These are phyloP conservation scores for Phyllosticta citriasiana DNA, from an alignment of 2,329 filamentous ascomycete genomes.

Conservation along the genomic window DNA sequence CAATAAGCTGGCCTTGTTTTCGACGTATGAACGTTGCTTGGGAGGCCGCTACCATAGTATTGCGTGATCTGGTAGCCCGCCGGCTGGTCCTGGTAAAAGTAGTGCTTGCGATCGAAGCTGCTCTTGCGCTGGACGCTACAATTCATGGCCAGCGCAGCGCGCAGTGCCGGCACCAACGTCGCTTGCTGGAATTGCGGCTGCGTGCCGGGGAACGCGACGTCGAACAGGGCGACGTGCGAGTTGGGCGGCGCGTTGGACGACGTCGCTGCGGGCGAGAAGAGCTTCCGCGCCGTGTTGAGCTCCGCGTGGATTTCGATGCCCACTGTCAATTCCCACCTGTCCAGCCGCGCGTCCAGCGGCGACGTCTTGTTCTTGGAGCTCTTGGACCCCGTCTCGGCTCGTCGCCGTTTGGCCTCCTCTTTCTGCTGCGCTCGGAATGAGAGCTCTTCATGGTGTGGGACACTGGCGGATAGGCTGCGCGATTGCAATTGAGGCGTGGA, in stretches of 20 bases:
- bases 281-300: slow-evolving; percentile 76
- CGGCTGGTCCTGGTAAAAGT: slow-evolving; percentile 98
- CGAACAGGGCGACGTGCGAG: slow-evolving; percentile 79
- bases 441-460: slow-evolving; percentile 16
- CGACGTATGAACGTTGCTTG: too few species aligned
- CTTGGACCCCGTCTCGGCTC: slow-evolving; percentile 14
- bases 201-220: slow-evolving; percentile 78
- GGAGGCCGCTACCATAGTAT: slow-evolving; percentile 55
- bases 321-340: slow-evolving; percentile 84
- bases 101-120: slow-evolving; percentile 92
- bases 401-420: slow-evolving; percentile 27
- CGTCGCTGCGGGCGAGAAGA: slow-evolving; percentile 61
- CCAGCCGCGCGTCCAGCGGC: slow-evolving; percentile 19
- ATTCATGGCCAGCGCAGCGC: slow-evolving; percentile 74
- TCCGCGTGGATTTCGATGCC: slow-evolving; percentile 97
- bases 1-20: too few species aligned
- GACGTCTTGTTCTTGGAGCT: slow-evolving; percentile 9
- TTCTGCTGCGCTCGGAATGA: slow-evolving; percentile 29
- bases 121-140: slow-evolving; percentile 70
- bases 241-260: slow-evolving; percentile 59
- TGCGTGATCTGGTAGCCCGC: slow-evolving; percentile 96
- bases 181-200: slow-evolving; percentile 78
- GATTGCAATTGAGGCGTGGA: neutral
- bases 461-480: neutral
- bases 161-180: slow-evolving; percentile 77